A percentile compares a stretch with the other conserved stretches of the same genome.
phyloP scores from a whole-genome alignment of 2,329 filamentous ascomycete species.

The Cryphonectria carpinicola region DNA sequence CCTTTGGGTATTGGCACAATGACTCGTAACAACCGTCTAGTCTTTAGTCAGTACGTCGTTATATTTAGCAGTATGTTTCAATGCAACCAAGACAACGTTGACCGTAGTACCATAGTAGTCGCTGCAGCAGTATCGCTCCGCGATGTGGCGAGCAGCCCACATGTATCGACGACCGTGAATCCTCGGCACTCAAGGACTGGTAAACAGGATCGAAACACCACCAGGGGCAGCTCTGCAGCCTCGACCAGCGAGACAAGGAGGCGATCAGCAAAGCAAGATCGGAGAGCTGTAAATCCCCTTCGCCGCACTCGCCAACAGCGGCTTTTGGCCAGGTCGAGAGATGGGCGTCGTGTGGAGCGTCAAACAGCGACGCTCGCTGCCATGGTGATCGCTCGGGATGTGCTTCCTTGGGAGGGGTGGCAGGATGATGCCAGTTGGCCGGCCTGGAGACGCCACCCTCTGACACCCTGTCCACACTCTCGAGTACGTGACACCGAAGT shows the following conservation, averaged over 20 bases:
- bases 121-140: neutral
- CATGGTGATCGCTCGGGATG: conserved; percentile 9
- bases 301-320: conserved; percentile 11
- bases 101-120: neutral
- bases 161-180: neutral
- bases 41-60: neutral
- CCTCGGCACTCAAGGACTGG: neutral
- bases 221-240: neutral
- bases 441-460: conserved; percentile 20
- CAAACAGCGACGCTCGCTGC: conserved; percentile 20
- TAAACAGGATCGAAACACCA: neutral
- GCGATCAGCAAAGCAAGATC: neutral
- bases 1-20: neutral
- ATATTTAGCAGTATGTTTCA: conserved; percentile 14
- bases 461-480: conserved; percentile 11
- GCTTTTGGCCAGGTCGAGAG: conserved; percentile 2
- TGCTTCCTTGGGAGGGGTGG: conserved; percentile 7
- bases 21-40: neutral
- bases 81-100: conserved; percentile 16
- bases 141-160: neutral
- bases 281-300: conserved; percentile 5
- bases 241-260: neutral
- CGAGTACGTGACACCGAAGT: conserved; percentile 8
- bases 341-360: conserved; percentile 17
- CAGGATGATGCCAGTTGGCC: conserved; percentile 22